Evolutionary conservation across 2,329 filamentous ascomycete species (phyloP), one percentile per base, ranked within the genome.

Genomic region (Colletotrichum chrysophilum): DNA sequence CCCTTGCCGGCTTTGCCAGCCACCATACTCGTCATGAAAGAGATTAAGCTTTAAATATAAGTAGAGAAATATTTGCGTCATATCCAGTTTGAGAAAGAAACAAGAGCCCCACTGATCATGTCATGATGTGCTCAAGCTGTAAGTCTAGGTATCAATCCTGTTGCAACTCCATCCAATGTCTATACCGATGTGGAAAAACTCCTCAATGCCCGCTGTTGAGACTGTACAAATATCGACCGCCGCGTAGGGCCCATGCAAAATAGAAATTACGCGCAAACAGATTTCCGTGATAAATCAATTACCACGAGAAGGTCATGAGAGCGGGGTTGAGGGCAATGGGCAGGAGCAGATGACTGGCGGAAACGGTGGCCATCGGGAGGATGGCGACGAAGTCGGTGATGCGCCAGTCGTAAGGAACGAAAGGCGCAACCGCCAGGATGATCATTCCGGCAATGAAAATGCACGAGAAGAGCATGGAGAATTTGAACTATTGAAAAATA

Each of bases 251-350:
- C 55, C 61, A 56, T 34, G 26, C 58, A 67, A 74, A 76, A 74
- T 30, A 43, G 30, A 65, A 56, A 55, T 62, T 34, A 36, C 14
- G 26, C 62, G 70, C 52, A 58, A 58, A 14, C 21, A 32, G 21
- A 34, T 69, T 38, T 14, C 9, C 60, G 28, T 13, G 32, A n/a
- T 43, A 76, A 36, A 28, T 64, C 26, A 18, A 77, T 82, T 90
- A 95, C 91, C 93, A 95, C 12, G 93, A 94, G 83, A 95, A 95
- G 0, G 92, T 94, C 93, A 95, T 95, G 79, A 95, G 86, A 24
- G 93, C 93, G n/a, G 94, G 94, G 83, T 96, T 96, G 65, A 96
- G 86, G 5, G 91, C 94, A 74, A 96, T 88, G 1, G 94, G 94
- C 77, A 96, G 83, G 66, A 96, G 85, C 73, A 95, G 88, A 84